Evolutionary conservation across 805 yeast genomes (phyloP).

Genomic region (Candida orba): DNA sequence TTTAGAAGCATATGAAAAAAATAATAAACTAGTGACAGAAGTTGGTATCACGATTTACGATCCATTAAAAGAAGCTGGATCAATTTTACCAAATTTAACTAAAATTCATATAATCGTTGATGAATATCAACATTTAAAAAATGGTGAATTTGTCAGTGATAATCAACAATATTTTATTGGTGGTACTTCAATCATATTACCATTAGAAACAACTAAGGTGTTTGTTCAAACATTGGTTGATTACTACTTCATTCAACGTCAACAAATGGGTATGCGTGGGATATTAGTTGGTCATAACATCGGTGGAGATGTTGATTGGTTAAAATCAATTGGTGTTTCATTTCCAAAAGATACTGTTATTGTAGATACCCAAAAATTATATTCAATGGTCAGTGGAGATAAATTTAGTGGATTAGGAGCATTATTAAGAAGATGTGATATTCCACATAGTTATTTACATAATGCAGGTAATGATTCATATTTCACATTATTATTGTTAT

Average conservation of each 20-base stretch:
- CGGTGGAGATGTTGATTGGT: slow-evolving; percentile 47
- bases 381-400: slow-evolving; percentile 32
- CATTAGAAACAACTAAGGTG: slow-evolving; percentile 27
- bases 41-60: slow-evolving; percentile 52
- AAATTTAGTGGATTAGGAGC: slow-evolving; percentile 37
- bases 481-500: slow-evolving; percentile 46
- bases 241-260: slow-evolving; percentile 31
- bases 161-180: slow-evolving; percentile 42
- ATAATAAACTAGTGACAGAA: slow-evolving; percentile 40
- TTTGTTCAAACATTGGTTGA: slow-evolving; percentile 38
- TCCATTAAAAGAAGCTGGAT: slow-evolving; percentile 36
- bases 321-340: slow-evolving; percentile 37
- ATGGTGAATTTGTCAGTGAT: slow-evolving; percentile 50
- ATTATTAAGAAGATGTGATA: slow-evolving; percentile 36
- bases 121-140: slow-evolving; percentile 36
- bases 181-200: slow-evolving; percentile 40
- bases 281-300: slow-evolving; percentile 57
- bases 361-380: slow-evolving; percentile 45
- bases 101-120: slow-evolving; percentile 38
- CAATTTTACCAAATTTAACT: slow-evolving; percentile 34
- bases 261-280: slow-evolving; percentile 23
- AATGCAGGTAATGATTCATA: slow-evolving; percentile 71
- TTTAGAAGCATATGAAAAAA: slow-evolving; percentile 48
- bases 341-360: slow-evolving; percentile 30
- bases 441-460: slow-evolving; percentile 56